Evolutionary conservation across 495 filamentous ascomycete species (phyloP).

Genomic region (Alectoria sarmentosa): DNA sequence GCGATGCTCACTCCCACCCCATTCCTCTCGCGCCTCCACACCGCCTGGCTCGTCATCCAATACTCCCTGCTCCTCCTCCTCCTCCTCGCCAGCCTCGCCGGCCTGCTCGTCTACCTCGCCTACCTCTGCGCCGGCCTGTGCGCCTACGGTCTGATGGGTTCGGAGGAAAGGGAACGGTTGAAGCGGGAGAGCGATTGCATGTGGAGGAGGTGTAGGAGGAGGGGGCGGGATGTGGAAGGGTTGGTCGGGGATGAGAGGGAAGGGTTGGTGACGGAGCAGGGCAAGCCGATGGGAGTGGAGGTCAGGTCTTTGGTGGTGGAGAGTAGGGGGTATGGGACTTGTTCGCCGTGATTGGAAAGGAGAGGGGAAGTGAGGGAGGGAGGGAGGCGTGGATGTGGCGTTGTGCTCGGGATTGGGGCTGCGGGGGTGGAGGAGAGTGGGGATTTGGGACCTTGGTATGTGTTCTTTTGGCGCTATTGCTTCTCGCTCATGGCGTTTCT

Average conservation of each 20-base stretch:
- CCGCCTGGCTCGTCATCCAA: no score
- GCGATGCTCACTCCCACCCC: no score
- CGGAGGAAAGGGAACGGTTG: neutral
- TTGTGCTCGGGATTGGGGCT: neutral
- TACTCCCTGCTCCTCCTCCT: no score
- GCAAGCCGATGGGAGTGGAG: neutral
- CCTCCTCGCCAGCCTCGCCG: no score
- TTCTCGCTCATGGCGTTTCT: neutral
- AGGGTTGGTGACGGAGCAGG: neutral
- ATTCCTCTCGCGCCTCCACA: no score
- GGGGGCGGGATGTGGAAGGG: neutral
- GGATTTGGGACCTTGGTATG: neutral
- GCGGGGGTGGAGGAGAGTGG: neutral
- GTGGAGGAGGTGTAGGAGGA: neutral
- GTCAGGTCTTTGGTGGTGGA: neutral
- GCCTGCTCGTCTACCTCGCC: neutral
- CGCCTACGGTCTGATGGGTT: neutral
- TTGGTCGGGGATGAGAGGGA: neutral
- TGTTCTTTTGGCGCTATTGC: neutral
- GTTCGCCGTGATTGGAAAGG: neutral
- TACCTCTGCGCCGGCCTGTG: neutral
- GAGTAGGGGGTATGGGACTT: neutral
- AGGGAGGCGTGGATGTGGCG: neutral
- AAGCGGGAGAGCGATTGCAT: neutral
- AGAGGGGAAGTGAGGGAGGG: no score